These are phyloP conservation scores for Tolypocladium ovalisporum DNA, from an alignment of 2,329 filamentous ascomycete species.

Conservation along the genomic window DNA sequence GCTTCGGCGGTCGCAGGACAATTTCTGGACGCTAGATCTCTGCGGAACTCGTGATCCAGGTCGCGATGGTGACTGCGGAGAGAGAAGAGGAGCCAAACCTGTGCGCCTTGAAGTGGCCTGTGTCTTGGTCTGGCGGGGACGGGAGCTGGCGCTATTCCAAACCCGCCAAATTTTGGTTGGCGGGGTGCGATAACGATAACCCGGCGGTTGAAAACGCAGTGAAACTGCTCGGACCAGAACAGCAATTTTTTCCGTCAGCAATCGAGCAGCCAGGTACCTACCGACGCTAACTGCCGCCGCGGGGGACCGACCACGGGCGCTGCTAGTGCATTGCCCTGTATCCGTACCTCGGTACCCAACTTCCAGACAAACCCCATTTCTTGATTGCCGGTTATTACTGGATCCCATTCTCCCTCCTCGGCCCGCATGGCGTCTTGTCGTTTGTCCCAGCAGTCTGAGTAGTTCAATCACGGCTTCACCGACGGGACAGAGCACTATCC, in stretches of 20 bases:
- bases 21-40: not conserved
- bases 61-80: not conserved
- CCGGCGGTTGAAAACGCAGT: conserved; percentile 8
- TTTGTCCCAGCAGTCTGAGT: not conserved
- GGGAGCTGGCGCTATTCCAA: conserved; percentile 1
- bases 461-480: not conserved
- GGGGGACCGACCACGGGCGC: not conserved
- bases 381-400: not conserved
- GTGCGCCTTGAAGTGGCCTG: conserved; percentile 6
- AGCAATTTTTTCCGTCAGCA: conserved; percentile 1
- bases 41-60: not conserved
- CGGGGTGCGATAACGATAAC: conserved; percentile 30
- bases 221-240: too few species aligned
- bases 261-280: not conserved
- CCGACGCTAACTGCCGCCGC: not conserved
- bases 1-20: not conserved
- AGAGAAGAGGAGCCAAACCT: conserved; percentile 6
- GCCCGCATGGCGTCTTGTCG: not conserved
- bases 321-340: not conserved
- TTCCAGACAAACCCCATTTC: not conserved
- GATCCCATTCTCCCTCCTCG: not conserved
- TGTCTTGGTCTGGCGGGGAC: conserved; percentile 6
- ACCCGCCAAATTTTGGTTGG: conserved; percentile 10
- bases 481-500: not conserved
- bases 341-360: not conserved